These are phyloP conservation scores for Xylariaceae sp. DNA, from an alignment of 2,329 filamentous ascomycete species.

Conservation along the genomic window DNA sequence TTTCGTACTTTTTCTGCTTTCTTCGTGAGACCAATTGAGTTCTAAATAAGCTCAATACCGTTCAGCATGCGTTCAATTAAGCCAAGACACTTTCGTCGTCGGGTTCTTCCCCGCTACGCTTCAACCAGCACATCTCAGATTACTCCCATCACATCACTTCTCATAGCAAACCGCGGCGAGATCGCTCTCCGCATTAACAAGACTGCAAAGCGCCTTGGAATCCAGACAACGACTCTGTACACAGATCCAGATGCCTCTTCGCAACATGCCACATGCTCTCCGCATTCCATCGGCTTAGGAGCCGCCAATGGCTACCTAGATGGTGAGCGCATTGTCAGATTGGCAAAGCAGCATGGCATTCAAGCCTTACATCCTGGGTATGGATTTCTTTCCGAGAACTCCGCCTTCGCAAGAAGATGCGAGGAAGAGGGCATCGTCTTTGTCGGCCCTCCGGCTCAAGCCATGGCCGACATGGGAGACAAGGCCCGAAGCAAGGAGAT, in stretches of 20 bases:
- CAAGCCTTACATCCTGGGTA: slow-evolving; percentile 94
- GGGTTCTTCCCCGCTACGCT: slow-evolving; percentile 38
- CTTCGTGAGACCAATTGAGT: slow-evolving; percentile 5
- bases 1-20: slow-evolving; percentile 1
- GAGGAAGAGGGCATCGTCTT: slow-evolving; percentile 88
- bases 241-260: slow-evolving; percentile 84
- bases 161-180: slow-evolving; percentile 96
- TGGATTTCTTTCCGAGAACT: slow-evolving; percentile 93
- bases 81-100: slow-evolving; percentile 46
- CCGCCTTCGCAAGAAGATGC: slow-evolving; percentile 82
- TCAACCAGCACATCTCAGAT: slow-evolving; percentile 30
- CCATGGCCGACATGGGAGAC: slow-evolving; percentile 68
- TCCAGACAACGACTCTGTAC: slow-evolving; percentile 90
- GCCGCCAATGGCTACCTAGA: slow-evolving; percentile 85
- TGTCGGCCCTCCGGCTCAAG: slow-evolving; percentile 81
- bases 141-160: slow-evolving; percentile 67
- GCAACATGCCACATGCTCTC: slow-evolving; percentile 83
- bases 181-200: slow-evolving; percentile 90
- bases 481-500: slow-evolving; percentile 83
- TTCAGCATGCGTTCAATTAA: slow-evolving; percentile 53
- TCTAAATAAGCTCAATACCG: not conserved
- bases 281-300: slow-evolving; percentile 79
- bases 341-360: slow-evolving; percentile 82
- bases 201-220: slow-evolving; percentile 83
- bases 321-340: slow-evolving; percentile 83